Base-by-base conservation (phyloP, 176 grass and related monocot species). In the Carex cristatella region DNA sequence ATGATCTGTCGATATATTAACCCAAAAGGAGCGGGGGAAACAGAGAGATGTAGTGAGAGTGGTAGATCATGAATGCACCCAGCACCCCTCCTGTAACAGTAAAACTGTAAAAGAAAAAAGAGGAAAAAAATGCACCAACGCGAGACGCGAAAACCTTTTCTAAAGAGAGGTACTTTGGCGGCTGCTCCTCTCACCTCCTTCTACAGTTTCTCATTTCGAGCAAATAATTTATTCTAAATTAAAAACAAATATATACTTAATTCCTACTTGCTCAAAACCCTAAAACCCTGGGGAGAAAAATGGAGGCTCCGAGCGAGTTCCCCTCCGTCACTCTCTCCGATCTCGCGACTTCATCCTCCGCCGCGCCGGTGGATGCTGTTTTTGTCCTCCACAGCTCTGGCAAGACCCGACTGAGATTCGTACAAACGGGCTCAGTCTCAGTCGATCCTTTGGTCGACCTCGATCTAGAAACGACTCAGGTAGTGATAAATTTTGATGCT, bases 381-480 rank as follows among this genome's bases (percentile, higher is more conserved):
- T 90, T 92, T 82, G 87, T 76, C 46, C 10, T 68, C 33, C 84
- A 65, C 5, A 76, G 56, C 86, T 59, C 84, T 18, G 93, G 84
- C 0, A 88, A 57, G 35, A 16, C 84, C 46, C 71, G 90, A 73
- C 84, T 96, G 85, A 79, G 86, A 69, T 86, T 90, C 40, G 73
- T 85, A 27, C 48, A 79, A 49, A 79, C 61, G 11, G 82, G 66
- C 16, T 42, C 71, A 14, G 83, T 42, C 18, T 42, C 71, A 14
- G 83, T 42, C 18, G 35, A 32, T 61, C 58, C 90, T 49, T 30
- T 84, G 51, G 9, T 83, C 7, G 86, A 93, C 63, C 63, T 98
- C 83, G 85, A 95, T 87, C 91, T 95, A 80, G 89, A 79, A 53
- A 88, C 83, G 27, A 83, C 85, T 60, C 93, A 98, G 95, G 95